Base-by-base conservation (phyloP, 345 rosid genomes). In the Populus euphratica region DNA sequence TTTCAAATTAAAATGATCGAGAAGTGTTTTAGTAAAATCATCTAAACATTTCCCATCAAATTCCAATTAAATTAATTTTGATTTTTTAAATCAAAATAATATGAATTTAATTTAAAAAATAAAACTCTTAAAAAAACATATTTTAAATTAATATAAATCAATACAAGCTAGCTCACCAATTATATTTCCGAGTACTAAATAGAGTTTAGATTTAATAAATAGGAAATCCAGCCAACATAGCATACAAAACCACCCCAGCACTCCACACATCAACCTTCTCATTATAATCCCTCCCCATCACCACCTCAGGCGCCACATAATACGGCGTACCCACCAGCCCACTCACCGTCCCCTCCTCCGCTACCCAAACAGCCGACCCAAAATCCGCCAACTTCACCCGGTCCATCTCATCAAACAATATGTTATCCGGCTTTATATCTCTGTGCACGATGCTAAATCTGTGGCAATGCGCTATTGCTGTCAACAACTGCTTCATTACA, bases 211-310 rank as follows among this genome's bases (percentile, higher is more conserved):
- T n/a, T n/a, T n/a, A n/a, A n/a, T n/a, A n/a, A n/a, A n/a, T n/a
- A 18, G 81, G 81, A 36, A 82, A 14, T 27, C 85, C 79, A 4
- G 85, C 70, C 44, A 82, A 72, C 85, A 82, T 78, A 33, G 78
- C 81, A 21, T 82, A 78, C 79, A 82, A 47, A 33, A 82, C 85
- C 39, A 82, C 81, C 2, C 85, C 85, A 6, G 77, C 85, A 27
- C 85, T 82, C 85, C 85, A 82, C 41, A 78, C 79, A 59, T 82
- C 85, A 0, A 47, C 76, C 44, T 82, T 82, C 81, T 82, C 85
- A 14, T 67, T 68, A 49, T 82, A 82, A 9, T 82, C 85, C 31
- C 81, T 78, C 25, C 85, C 85, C 64, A 66, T 16, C 63, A 82
- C 63, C 21, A 82, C 81, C 79, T 82, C 85, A 29, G 81, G 81